A percentile compares a stretch with the other conserved stretches of the same genome.
These are phyloP conservation scores for Trifolium repens DNA, from an alignment of 306 rosid genomes.

Conservation along the genomic window DNA sequence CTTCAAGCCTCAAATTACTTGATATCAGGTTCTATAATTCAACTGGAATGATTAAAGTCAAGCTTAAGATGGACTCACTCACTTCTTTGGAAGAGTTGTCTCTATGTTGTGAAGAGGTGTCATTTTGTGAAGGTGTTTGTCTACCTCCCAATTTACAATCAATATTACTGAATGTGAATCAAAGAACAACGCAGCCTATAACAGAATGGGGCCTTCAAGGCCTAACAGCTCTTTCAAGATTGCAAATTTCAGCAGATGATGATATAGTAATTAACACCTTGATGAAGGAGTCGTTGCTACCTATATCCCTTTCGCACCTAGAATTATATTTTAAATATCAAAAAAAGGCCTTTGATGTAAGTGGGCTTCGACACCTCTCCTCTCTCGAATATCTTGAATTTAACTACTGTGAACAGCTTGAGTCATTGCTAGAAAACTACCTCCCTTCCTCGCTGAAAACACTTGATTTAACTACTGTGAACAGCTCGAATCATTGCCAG, in stretches of 20 bases:
- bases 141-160: constrained; percentile 7
- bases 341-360: neutral
- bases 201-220: neutral
- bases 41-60: neutral
- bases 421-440: no score
- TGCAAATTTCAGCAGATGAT: neutral
- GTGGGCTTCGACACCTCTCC: neutral
- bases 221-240: neutral
- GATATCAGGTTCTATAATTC: fast-evolving
- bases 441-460: no score
- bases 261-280: neutral
- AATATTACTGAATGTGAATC: fast-evolving
- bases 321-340: no score
- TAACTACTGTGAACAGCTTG: no score
- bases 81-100: neutral
- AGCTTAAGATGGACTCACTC: neutral
- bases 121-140: constrained; percentile 5
- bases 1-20: neutral
- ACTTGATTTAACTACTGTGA: no score
- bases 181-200: neutral
- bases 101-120: neutral
- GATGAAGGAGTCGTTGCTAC: neutral
- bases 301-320: no score
- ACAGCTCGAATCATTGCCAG: neutral
- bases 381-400: no score